A percentile compares a stretch with the other conserved stretches of the same genome.
phyloP scores from a whole-genome alignment of 2,329 filamentous ascomycete species.

The Pyrenophora graminea region DNA sequence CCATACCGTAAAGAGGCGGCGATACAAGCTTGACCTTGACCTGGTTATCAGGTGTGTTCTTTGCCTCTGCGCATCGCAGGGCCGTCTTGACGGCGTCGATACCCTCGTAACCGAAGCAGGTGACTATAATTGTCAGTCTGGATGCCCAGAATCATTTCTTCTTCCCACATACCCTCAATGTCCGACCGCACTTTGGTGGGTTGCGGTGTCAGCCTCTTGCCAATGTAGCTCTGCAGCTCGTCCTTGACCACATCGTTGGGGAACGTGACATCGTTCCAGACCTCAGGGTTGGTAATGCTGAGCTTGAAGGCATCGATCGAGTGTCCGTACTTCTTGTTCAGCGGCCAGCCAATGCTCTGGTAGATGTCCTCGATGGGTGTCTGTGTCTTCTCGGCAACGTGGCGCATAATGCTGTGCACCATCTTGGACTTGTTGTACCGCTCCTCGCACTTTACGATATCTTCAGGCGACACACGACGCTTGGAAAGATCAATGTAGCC shows the following conservation, averaged over 20 bases:
- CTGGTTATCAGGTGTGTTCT: conserved; percentile 88
- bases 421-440: conserved; percentile 99
- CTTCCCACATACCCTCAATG: conserved; percentile 76
- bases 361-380: conserved; percentile 94
- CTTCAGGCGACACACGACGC: conserved; percentile 94
- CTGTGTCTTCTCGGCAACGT: conserved; percentile 95
- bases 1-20: conserved; percentile 76
- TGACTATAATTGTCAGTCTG: conserved; percentile 33
- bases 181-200: conserved; percentile 99
- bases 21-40: conserved; percentile 99
- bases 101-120: conserved; percentile 79
- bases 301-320: conserved; percentile 98
- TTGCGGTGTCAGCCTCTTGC: conserved; percentile 94
- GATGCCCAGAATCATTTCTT: conserved; percentile 48
- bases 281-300: conserved; percentile 95
- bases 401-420: conserved; percentile 98
- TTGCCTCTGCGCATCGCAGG: conserved; percentile 85
- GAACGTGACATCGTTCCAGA: conserved; percentile 93
- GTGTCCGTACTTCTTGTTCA: conserved; percentile 97
- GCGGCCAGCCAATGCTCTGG: conserved; percentile 91
- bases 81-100: conserved; percentile 98
- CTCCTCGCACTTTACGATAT: conserved; percentile 98
- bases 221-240: conserved; percentile 92
- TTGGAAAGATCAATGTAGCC: conserved; percentile 99
- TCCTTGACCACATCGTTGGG: conserved; percentile 82